Conservation (phyloP, 805 yeast genomes). For the Kodamaea restingae region DNA sequence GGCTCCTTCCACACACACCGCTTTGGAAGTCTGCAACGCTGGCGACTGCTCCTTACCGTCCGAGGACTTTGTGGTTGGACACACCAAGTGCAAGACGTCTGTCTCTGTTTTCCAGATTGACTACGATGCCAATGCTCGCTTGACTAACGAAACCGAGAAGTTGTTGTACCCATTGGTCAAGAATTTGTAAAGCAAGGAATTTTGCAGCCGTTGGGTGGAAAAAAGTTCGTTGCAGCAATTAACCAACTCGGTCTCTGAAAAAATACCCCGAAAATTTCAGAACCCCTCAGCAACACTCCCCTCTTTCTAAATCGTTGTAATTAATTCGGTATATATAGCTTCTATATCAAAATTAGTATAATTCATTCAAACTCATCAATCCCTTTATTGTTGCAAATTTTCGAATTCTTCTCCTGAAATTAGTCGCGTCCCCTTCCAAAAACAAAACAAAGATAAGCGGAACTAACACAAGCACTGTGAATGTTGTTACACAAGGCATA, state of each 20-base stretch:
- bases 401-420: too few relatives aligned
- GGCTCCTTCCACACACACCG: conserved; percentile 13
- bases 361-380: too few relatives aligned
- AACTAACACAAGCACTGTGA: too few relatives aligned
- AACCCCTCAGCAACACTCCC: not conserved
- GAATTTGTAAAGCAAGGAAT: conserved; percentile 3
- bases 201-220: too few relatives aligned
- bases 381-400: too few relatives aligned
- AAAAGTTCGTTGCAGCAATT: too few relatives aligned
- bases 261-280: not conserved
- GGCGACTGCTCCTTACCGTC: conserved; percentile 46
- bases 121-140: conserved; percentile 24
- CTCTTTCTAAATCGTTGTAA: not conserved
- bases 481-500: too few relatives aligned
- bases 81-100: conserved; percentile 23
- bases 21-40: conserved; percentile 26
- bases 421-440: too few relatives aligned
- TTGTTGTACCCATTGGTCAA: conserved; percentile 13
- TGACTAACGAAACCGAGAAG: conserved; percentile 11
- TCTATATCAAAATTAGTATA: too few relatives aligned
- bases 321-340: not conserved
- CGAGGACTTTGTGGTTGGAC: conserved; percentile 31
- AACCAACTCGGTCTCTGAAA: too few relatives aligned
- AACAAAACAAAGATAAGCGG: too few relatives aligned
- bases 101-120: conserved; percentile 26